Percentiles rank a stretch among this genome's conserved stretches.
Conservation (phyloP, 129 eudicot genomes). For the Solidago caesia region DNA sequence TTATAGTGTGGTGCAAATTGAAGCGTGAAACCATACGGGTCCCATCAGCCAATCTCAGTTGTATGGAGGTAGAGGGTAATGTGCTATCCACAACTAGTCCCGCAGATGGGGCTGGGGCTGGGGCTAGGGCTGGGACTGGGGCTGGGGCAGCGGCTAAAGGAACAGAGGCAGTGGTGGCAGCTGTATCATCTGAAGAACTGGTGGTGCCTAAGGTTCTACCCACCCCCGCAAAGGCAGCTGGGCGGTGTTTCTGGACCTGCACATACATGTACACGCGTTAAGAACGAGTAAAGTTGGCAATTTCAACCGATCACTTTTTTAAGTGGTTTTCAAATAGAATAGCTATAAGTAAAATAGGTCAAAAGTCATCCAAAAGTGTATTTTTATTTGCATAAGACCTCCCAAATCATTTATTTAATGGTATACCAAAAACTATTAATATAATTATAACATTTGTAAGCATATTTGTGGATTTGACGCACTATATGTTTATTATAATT, state of each 20-base stretch:
- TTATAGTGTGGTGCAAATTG: constrained; percentile 67
- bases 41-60: constrained; percentile 83
- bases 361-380: too few species aligned
- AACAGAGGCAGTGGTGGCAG: constrained; percentile 17
- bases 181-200: constrained; percentile 34
- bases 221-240: constrained; percentile 55
- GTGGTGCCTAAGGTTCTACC: constrained; percentile 68
- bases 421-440: too few species aligned
- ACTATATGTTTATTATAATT: too few species aligned
- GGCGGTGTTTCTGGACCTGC: constrained; percentile 50
- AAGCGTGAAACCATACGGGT: constrained; percentile 89
- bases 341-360: too few species aligned
- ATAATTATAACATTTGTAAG: too few species aligned
- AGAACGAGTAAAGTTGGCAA: neutral
- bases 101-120: constrained; percentile 56
- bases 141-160: constrained; percentile 54
- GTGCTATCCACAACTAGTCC: constrained; percentile 65
- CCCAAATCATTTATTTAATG: too few species aligned
- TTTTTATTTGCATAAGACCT: too few species aligned
- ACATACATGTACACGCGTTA: neutral
- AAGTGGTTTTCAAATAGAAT: too few species aligned
- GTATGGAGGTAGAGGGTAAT: constrained; percentile 80
- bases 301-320: neutral
- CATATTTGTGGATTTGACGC: too few species aligned
- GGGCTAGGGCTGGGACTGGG: constrained; percentile 64